These are phyloP conservation scores for Babesia caballi DNA, from an alignment of 169 alveolate genomes.

Conservation along the genomic window DNA sequence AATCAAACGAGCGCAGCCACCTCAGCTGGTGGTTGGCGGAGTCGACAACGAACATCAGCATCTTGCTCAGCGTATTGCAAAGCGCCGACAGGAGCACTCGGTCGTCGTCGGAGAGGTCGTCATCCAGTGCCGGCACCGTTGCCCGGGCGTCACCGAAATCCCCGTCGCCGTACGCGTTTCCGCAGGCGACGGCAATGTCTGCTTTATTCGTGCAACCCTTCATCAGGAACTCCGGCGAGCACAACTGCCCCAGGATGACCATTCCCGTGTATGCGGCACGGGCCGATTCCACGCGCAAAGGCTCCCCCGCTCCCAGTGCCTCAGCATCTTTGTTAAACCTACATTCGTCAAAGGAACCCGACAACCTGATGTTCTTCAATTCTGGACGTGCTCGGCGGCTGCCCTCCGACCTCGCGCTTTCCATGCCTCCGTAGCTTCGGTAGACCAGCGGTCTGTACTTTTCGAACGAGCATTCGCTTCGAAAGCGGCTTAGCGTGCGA, in stretches of 20 bases:
- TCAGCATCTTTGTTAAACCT: too few species aligned
- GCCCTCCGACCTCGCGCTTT: too few species aligned
- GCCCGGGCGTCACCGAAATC: not conserved
- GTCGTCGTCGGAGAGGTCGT: constrained; percentile 18
- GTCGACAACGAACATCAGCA: constrained; percentile 7
- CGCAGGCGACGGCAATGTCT: not conserved
- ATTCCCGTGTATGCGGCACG: not conserved
- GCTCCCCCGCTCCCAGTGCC: too few species aligned
- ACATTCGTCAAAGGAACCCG: too few species aligned
- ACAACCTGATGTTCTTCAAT: too few species aligned
- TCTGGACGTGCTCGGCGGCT: too few species aligned
- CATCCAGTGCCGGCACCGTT: not conserved
- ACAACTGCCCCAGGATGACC: constrained; percentile 1
- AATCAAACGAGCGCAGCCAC: not conserved
- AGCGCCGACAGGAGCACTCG: not conserved
- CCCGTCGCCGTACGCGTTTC: not conserved
- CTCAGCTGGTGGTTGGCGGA: constrained; percentile 5
- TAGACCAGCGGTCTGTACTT: not conserved
- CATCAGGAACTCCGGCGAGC: not conserved
- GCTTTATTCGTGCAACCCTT: not conserved
- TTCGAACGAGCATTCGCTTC: not conserved
- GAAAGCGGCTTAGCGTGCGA: not conserved
- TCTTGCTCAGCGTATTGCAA: not conserved
- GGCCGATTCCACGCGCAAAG: not conserved
- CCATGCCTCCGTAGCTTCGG: not conserved